Conservation (phyloP, 257 asterid species). For the Solanum ahanhuiri region DNA sequence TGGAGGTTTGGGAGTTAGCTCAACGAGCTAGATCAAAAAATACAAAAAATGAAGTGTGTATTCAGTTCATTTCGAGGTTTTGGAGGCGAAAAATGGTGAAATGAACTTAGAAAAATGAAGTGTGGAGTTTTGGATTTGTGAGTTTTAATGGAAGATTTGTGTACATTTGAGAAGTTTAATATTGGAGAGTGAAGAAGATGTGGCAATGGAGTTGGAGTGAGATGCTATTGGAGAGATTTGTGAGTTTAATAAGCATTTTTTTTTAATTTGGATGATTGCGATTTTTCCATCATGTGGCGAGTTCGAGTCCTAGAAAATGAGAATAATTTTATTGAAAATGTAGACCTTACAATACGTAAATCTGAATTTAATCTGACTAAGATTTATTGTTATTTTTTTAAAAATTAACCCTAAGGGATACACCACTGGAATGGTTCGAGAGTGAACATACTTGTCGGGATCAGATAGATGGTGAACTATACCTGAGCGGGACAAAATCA, state of each 20-base stretch:
- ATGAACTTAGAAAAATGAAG: not conserved
- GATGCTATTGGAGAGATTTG: not conserved
- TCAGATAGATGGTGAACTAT: too few species aligned
- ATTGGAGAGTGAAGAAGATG: not conserved
- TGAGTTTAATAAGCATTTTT: not conserved
- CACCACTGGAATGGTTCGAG: too few species aligned
- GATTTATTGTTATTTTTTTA: too few species aligned
- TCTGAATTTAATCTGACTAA: too few species aligned
- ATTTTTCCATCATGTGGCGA: accelerated
- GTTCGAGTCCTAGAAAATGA: too few species aligned
- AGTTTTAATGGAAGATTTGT: not conserved
- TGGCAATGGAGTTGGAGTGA: not conserved
- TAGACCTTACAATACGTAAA: not conserved
- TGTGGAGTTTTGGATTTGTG: not conserved
- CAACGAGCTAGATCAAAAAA: not conserved
- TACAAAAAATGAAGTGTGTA: not conserved
- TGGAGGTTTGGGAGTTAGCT: not conserved
- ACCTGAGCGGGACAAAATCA: too few species aligned
- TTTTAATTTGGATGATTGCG: not conserved
- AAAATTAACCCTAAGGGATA: too few species aligned
- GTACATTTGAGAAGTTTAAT: not conserved
- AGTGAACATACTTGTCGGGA: too few species aligned
- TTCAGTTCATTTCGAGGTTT: not conserved
- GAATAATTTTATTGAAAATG: not conserved
- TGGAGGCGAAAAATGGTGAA: not conserved